Conservation (phyloP, 768 basidiomycete genomes). For the Suillus americanus region DNA sequence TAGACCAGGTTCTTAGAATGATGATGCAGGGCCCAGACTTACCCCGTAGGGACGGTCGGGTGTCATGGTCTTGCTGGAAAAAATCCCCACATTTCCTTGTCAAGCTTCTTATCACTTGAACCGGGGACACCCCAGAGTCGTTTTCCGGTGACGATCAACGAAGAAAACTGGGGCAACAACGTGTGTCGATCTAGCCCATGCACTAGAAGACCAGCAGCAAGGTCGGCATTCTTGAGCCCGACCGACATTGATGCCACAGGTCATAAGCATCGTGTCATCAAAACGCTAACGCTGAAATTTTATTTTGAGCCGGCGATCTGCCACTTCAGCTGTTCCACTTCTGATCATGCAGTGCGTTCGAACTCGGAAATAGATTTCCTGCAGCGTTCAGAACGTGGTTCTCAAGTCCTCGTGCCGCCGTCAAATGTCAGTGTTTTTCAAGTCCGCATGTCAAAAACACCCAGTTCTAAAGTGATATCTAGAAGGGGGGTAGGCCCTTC, state of each 20-base stretch:
- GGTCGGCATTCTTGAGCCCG: background rate
- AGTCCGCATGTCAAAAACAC: too few species aligned
- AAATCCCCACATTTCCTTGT: background rate
- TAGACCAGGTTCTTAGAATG: background rate
- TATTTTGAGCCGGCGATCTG: background rate
- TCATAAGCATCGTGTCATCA: background rate
- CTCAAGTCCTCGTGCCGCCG: too few species aligned
- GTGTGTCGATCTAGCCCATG: background rate
- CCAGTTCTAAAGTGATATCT: too few species aligned
- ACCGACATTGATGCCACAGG: background rate
- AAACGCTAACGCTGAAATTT: background rate
- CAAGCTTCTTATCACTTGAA: background rate
- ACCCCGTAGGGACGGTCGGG: background rate
- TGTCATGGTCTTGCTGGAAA: background rate
- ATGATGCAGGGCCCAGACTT: background rate
- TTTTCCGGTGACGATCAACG: background rate
- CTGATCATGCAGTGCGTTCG: background rate
- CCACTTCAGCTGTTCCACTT: background rate
- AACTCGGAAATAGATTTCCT: background rate
- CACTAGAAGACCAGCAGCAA: background rate
- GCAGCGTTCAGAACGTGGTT: too few species aligned
- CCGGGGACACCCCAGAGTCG: background rate
- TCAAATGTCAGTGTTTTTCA: too few species aligned
- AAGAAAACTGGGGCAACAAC: background rate
- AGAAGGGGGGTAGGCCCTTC: too few species aligned